Evolutionary conservation across 495 filamentous ascomycete genomes (phyloP).

Genomic region (Cryomyces antarcticus): DNA sequence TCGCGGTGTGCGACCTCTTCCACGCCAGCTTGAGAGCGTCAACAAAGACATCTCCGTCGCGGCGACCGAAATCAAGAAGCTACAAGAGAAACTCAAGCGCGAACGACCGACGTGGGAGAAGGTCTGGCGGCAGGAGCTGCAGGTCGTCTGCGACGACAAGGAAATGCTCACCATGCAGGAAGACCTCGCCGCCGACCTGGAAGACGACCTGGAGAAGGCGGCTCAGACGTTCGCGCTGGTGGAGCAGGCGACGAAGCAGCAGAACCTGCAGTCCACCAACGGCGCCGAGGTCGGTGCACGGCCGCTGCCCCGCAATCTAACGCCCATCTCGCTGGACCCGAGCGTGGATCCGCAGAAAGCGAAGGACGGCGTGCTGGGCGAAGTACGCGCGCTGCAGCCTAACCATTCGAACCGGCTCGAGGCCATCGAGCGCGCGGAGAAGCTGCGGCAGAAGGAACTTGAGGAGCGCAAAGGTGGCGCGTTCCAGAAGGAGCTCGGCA

Average conservation of each 20-base stretch:
- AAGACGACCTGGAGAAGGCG: constrained; percentile 89
- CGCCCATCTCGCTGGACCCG: constrained; percentile 37
- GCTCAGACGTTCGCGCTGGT: constrained; percentile 82
- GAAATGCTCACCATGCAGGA: constrained; percentile 89
- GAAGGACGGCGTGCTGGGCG: constrained; percentile 78
- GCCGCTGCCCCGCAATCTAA: constrained; percentile 19
- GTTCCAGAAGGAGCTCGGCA: constrained; percentile 72
- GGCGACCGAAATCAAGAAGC: constrained; percentile 77
- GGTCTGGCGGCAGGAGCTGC: constrained; percentile 93
- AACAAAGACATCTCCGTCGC: constrained; percentile 67
- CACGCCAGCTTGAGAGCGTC: constrained; percentile 74
- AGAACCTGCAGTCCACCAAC: constrained; percentile 43
- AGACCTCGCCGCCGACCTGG: constrained; percentile 73
- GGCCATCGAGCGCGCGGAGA: constrained; percentile 89
- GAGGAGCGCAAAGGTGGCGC: constrained; percentile 56
- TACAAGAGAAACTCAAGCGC: constrained; percentile 73
- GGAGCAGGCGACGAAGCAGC: constrained; percentile 90
- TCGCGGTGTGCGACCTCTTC: constrained; percentile 78
- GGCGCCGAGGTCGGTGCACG: neutral
- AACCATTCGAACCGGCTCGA: constrained; percentile 86
- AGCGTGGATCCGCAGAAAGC: constrained; percentile 55
- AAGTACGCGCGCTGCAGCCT: constrained; percentile 83
- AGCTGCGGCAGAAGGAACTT: constrained; percentile 67
- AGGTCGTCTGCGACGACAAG: constrained; percentile 83
- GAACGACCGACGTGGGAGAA: constrained; percentile 96